phyloP scores from a whole-genome alignment of 371 early-diverging fungal species.

The Mortierella sp. region DNA sequence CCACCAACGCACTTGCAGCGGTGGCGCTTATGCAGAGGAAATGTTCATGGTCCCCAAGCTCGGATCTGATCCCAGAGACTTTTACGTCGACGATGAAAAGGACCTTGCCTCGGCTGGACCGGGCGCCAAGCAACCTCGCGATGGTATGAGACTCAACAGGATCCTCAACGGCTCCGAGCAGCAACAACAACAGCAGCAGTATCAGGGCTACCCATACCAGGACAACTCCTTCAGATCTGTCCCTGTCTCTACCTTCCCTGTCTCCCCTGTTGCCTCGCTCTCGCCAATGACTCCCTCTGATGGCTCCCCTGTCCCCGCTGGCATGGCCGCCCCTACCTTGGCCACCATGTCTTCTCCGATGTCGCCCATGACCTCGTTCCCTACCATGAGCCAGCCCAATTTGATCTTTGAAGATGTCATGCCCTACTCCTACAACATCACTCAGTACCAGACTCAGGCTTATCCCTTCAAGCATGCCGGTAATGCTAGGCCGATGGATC shows the following conservation, averaged over 20 bases:
- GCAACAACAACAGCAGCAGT: slow-evolving; percentile 39
- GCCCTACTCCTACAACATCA: slow-evolving; percentile 51
- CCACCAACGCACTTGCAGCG: slow-evolving; percentile 41
- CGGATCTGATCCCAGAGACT: slow-evolving; percentile 41
- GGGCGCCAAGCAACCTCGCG: slow-evolving; percentile 44
- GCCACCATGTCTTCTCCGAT: slow-evolving; percentile 55
- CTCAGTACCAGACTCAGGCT: slow-evolving; percentile 45
- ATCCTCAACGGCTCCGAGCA: slow-evolving; percentile 48
- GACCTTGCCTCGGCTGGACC: slow-evolving; percentile 40
- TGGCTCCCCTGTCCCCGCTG: slow-evolving; percentile 52
- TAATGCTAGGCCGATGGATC: slow-evolving; percentile 45
- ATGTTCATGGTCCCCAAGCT: slow-evolving; percentile 52
- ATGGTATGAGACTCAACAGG: slow-evolving; percentile 51
- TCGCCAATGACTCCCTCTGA: slow-evolving; percentile 49
- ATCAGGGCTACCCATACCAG: slow-evolving; percentile 35
- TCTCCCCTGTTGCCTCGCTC: slow-evolving; percentile 45
- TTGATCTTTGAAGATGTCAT: slow-evolving; percentile 50
- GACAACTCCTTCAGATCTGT: slow-evolving; percentile 24
- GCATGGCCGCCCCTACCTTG: slow-evolving; percentile 49
- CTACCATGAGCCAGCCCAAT: slow-evolving; percentile 48
- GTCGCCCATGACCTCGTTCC: slow-evolving; percentile 53
- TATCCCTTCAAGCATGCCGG: slow-evolving; percentile 58
- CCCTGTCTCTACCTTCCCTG: slow-evolving; percentile 37
- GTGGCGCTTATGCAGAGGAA: slow-evolving; percentile 39
- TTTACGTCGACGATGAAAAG: slow-evolving; percentile 37